Percentiles rank a stretch among this genome's conserved stretches.
These are phyloP conservation scores for Ceratocystis variospora DNA, from an alignment of 2,329 filamentous ascomycete species.

Conservation along the genomic window DNA sequence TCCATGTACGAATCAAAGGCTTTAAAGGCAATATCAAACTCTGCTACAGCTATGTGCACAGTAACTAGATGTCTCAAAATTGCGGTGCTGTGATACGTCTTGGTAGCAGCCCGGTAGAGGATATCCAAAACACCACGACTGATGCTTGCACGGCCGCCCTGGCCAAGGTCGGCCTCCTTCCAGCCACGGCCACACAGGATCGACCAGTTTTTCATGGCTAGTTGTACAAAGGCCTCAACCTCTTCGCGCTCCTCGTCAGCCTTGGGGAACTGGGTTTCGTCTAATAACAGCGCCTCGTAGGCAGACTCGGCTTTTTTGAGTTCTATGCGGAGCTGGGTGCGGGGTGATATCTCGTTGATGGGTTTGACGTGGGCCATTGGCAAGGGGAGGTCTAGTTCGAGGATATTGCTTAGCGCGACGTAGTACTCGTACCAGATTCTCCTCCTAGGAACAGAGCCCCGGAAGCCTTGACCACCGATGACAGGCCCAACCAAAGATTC, in stretches of 20 bases:
- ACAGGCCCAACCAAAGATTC: conserved; percentile 35
- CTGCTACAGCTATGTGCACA: conserved; percentile 73
- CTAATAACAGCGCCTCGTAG: conserved; percentile 67
- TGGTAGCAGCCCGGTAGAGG: conserved; percentile 78
- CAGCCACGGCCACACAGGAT: conserved; percentile 67
- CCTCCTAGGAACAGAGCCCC: conserved; percentile 46
- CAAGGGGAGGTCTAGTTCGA: conserved; percentile 53
- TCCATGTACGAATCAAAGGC: conserved; percentile 87
- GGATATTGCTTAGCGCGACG: conserved; percentile 57
- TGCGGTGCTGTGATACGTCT: conserved; percentile 87
- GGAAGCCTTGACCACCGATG: conserved; percentile 43
- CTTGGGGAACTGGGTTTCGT: conserved; percentile 69
- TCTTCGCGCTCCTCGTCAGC: conserved; percentile 66
- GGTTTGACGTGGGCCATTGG: conserved; percentile 34
- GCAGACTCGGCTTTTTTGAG: conserved; percentile 63
- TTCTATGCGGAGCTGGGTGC: conserved; percentile 57
- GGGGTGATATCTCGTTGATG: conserved; percentile 39
- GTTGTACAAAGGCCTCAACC: conserved; percentile 68
- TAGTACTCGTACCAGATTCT: conserved; percentile 81
- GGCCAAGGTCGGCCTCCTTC: conserved; percentile 66
- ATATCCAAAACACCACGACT: conserved; percentile 71
- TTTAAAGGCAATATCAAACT: conserved; percentile 83
- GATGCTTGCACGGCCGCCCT: conserved; percentile 62
- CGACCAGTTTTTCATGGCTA: conserved; percentile 73
- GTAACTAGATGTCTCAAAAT: conserved; percentile 77